Percentiles rank a stretch among this genome's conserved stretches.
Conservation (phyloP, 352 stramenopile species). For the Phytopythium mirpurense region DNA sequence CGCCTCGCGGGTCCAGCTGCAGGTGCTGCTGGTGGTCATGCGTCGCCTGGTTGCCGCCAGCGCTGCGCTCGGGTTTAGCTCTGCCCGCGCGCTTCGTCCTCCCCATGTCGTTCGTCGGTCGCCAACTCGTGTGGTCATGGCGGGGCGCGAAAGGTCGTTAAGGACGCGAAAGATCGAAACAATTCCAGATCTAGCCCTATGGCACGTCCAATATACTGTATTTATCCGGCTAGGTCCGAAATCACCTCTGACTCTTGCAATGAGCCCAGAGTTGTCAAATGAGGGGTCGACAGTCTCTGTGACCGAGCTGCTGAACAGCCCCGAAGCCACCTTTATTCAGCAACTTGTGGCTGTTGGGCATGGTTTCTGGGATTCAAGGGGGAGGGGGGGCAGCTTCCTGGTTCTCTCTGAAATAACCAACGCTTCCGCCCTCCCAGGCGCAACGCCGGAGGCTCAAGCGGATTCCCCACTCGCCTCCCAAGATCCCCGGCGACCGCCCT, state of each 20-base stretch:
- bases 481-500: background rate
- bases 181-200: constrained; percentile 2
- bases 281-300: no score
- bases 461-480: background rate
- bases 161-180: background rate
- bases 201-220: background rate
- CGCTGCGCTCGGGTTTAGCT: constrained; percentile 5
- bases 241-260: constrained; percentile 1
- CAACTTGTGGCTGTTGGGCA: no score
- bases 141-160: constrained; percentile 15
- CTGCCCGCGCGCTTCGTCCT: constrained; percentile 13
- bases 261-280: constrained; percentile 1
- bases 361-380: no score
- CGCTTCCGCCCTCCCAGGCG: no score
- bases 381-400: no score
- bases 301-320: no score
- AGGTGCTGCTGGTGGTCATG: constrained; percentile 29
- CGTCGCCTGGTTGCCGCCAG: constrained; percentile 2
- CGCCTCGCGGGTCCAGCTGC: constrained; percentile 54
- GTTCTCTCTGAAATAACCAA: no score
- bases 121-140: constrained; percentile 1
- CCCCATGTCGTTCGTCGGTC: constrained; percentile 14
- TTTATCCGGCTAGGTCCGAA: no score
- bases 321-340: no score
- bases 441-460: background rate